These are phyloP conservation scores for Ceratobasidium theobromae DNA, from an alignment of 1,284 basidiomycete genomes.

Conservation along the genomic window DNA sequence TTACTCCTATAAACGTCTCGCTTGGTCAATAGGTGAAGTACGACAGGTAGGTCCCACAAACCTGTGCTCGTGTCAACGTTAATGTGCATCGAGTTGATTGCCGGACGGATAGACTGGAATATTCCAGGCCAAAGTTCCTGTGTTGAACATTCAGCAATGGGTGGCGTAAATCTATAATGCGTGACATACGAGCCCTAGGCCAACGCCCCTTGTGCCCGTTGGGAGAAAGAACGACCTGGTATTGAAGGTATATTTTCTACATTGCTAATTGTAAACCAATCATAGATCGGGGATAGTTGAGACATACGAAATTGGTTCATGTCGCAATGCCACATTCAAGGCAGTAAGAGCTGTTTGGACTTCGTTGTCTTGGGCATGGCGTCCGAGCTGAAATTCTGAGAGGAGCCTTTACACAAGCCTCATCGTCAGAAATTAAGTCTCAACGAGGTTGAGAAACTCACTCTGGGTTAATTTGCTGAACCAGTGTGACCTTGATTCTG, in stretches of 20 bases:
- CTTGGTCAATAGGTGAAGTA: not conserved
- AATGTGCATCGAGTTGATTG: constrained; percentile 65
- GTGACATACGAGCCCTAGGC: constrained; percentile 55
- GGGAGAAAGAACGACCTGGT: constrained; percentile 73
- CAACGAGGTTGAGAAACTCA: constrained; percentile 42
- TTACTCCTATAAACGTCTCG: not conserved
- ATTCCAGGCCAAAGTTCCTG: constrained; percentile 30
- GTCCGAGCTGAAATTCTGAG: constrained; percentile 62
- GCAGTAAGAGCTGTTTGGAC: constrained; percentile 75
- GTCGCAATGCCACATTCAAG: constrained; percentile 73
- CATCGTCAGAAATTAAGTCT: not conserved
- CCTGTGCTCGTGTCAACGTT: constrained; percentile 78
- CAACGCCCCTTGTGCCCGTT: constrained; percentile 63
- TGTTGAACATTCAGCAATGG: not conserved
- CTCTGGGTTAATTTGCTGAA: constrained; percentile 75
- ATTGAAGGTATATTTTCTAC: constrained; percentile 65
- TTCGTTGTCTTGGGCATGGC: constrained; percentile 66
- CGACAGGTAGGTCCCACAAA: constrained; percentile 38
- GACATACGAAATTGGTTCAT: constrained; percentile 60
- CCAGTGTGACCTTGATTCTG: constrained; percentile 58
- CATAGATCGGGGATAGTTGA: not conserved
- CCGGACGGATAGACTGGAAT: constrained; percentile 59
- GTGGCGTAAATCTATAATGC: not conserved
- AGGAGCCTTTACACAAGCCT: constrained; percentile 52
- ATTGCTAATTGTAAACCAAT: not conserved